A percentile compares a stretch with the other conserved stretches of the same genome.
These are phyloP conservation scores for Onygenales sp. DNA, from an alignment of 2,329 filamentous ascomycete genomes.

Conservation along the genomic window DNA sequence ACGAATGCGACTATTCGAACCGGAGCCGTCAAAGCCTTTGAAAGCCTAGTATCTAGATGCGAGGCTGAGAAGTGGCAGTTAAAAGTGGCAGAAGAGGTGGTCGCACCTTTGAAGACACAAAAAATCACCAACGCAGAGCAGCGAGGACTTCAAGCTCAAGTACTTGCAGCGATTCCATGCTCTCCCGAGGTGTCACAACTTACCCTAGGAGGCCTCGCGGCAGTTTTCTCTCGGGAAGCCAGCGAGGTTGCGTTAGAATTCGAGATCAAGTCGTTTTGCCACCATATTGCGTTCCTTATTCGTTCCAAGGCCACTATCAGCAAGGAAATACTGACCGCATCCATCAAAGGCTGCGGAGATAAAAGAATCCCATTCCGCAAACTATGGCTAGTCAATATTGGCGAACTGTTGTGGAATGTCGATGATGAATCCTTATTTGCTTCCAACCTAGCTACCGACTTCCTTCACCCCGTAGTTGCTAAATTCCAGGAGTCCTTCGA, in stretches of 20 bases:
- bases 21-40: conserved; percentile 67
- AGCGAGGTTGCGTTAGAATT: conserved; percentile 74
- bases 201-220: conserved; percentile 56
- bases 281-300: conserved; percentile 55
- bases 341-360: conserved; percentile 73
- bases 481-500: conserved; percentile 57
- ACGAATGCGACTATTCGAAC: conserved; percentile 69
- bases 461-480: conserved; percentile 42
- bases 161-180: conserved; percentile 57
- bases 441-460: conserved; percentile 31
- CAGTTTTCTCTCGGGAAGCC: conserved; percentile 70
- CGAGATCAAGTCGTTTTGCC: conserved; percentile 62
- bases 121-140: conserved; percentile 83
- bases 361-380: conserved; percentile 72
- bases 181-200: conserved; percentile 56
- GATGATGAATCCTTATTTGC: conserved; percentile 39
- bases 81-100: conserved; percentile 66
- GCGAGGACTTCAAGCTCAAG: conserved; percentile 69
- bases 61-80: conserved; percentile 50
- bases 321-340: conserved; percentile 58
- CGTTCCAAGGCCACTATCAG: conserved; percentile 52
- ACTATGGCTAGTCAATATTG: conserved; percentile 68
- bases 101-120: conserved; percentile 67
- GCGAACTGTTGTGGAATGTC: conserved; percentile 57
- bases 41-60: conserved; percentile 55